A percentile compares a stretch with the other conserved stretches of the same genome.
phyloP scores from a whole-genome alignment of 495 filamentous ascomycete species.

The Patellaria atrata region DNA sequence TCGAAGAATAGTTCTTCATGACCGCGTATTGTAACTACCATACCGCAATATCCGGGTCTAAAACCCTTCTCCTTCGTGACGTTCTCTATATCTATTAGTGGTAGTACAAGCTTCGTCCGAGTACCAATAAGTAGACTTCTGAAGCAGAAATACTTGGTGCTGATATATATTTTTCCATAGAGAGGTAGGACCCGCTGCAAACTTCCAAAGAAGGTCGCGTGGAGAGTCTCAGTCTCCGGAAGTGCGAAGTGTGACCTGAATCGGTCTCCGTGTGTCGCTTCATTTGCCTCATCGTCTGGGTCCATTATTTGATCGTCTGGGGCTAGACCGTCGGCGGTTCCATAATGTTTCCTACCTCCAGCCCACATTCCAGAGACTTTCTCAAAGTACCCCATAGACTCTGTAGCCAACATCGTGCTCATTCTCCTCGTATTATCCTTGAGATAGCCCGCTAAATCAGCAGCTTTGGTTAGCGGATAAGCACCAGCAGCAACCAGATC shows the following conservation, averaged over 20 bases:
- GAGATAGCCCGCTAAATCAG: conserved; percentile 71
- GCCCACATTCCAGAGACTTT: conserved; percentile 98
- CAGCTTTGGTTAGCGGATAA: conserved; percentile 76
- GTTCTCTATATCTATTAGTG: conserved; percentile 84
- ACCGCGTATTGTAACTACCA: conserved; percentile 82
- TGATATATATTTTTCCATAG: conserved; percentile 95
- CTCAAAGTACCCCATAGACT: conserved; percentile 94
- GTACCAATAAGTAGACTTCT: conserved; percentile 82
- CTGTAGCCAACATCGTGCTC: conserved; percentile 72
- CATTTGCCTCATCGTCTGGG: conserved; percentile 42
- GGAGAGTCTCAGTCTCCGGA: conserved; percentile 68
- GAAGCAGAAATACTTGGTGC: conserved; percentile 83
- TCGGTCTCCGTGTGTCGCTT: conserved; percentile 50
- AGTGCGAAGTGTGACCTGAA: conserved; percentile 87
- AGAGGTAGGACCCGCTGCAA: conserved; percentile 78
- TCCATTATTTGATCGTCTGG: conserved; percentile 48
- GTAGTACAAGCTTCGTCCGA: conserved; percentile 82
- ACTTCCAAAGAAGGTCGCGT: conserved; percentile 80
- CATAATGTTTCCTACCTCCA: conserved; percentile 79
- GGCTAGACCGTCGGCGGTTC: conserved; percentile 52
- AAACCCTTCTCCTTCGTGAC: conserved; percentile 93
- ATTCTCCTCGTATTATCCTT: conserved; percentile 62
- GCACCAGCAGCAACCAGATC: conserved; percentile 59
- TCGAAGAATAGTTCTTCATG: conserved; percentile 98
- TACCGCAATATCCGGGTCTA: conserved; percentile 76